phyloP scores from a whole-genome alignment of 2,329 filamentous ascomycete genomes.

The Blastomyces silverae region DNA sequence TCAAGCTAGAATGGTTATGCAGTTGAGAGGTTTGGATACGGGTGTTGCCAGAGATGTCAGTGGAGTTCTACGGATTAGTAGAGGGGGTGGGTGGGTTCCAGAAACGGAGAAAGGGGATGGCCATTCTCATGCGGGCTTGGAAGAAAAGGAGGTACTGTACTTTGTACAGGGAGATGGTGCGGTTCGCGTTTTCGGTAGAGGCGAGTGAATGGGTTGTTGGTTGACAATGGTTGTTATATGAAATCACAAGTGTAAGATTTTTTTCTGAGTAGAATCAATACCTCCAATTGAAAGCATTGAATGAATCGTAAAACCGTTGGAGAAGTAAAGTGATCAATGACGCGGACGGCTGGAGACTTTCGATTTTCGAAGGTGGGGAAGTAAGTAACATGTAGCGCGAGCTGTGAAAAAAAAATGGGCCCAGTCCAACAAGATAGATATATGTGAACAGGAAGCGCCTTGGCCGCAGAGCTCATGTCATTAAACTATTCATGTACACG shows the following conservation, averaged over 20 bases:
- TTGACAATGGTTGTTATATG: background rate
- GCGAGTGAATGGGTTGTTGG: conserved; percentile 41
- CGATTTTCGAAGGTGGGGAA: background rate
- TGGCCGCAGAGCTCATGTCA: conserved; percentile 4
- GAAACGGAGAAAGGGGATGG: conserved; percentile 30
- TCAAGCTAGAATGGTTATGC: conserved; percentile 62
- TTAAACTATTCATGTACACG: conserved; percentile 15
- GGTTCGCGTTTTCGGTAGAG: conserved; percentile 78
- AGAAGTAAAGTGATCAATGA: background rate
- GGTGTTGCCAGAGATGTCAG: conserved; percentile 87
- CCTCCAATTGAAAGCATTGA: background rate
- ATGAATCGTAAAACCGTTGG: background rate
- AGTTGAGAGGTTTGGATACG: conserved; percentile 71
- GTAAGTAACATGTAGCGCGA: conserved; percentile 1
- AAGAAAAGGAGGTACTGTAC: conserved; percentile 70
- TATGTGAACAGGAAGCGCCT: background rate
- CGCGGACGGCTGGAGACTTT: background rate
- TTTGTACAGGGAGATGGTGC: conserved; percentile 70
- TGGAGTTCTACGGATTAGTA: conserved; percentile 72
- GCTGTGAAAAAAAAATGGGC: conserved; percentile 4
- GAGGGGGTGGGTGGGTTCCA: conserved; percentile 40
- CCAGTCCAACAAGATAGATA: background rate
- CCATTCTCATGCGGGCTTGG: conserved; percentile 28
- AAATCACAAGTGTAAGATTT: background rate
- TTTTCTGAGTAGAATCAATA: background rate